Base-by-base conservation (phyloP, 805 yeast species). In the Saccharomyces jurei region DNA sequence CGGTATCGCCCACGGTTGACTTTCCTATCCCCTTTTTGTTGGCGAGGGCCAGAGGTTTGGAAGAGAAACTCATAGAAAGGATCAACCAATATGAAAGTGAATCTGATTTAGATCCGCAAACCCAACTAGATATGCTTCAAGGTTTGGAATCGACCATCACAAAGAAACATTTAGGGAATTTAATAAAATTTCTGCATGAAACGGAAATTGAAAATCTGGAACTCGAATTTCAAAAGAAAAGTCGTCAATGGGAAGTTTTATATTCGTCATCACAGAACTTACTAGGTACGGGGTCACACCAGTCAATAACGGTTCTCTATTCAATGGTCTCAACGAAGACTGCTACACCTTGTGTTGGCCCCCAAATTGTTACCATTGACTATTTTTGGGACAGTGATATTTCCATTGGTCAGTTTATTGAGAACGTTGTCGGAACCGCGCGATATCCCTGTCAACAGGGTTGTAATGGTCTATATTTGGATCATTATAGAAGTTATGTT, bases 311-410 rank as follows among this genome's bases (percentile, higher is more conserved):
- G 5, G 81, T 89, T 13, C 73, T 92, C 26, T 89, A 86, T 63
- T 87, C 96, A 1, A 81, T 89, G 72, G 92, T 90, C 0, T 87
- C 92, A 3, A 81, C 84, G 8, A 86, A 84, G 62, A 86, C 89
- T 46, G 87, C 95, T 0, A 89, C 96, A 0, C 97, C 97, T 0
- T 94, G 99, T 64, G 75, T 83, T 46, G 98, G 98, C 0, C 99
- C 99, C 0, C 89, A 82, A 53, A 75, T 83, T n/a, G 82, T 88
- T 32, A 81, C 84, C 1, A 84, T 91, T 50, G 97, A 91, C 57
- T 95, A 79, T 64, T 94, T 92, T 66, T 83, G 96, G 74, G 96
- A 89, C 50, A 87, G 85, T 55, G 99, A 95, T 67, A 85, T 87
- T 65, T 84, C 96, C 9, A 71, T 95, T 47, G 99, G 99, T 0